Conservation (phyloP, 2,329 filamentous ascomycete genomes). For the Aspergillus pseudoglaucus region DNA sequence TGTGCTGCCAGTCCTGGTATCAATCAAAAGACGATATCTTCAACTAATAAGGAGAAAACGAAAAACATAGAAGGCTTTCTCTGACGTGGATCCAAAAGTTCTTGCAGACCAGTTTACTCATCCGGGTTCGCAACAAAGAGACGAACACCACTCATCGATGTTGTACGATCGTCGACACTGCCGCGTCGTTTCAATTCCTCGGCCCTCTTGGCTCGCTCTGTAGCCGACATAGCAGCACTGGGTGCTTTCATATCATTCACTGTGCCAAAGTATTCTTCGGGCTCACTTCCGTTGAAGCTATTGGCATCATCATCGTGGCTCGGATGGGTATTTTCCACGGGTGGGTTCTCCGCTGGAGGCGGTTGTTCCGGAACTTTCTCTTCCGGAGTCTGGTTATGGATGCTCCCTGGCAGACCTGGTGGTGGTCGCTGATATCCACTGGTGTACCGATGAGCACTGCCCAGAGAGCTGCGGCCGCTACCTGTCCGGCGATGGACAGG, state of each 20-base stretch:
- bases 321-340: conserved; percentile 21
- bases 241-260: conserved; percentile 46
- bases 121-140: conserved; percentile 46
- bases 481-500: conserved; percentile 48
- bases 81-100: neutral
- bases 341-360: conserved; percentile 16
- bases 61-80: neutral
- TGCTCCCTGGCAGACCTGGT: conserved; percentile 42
- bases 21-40: neutral
- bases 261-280: conserved; percentile 50
- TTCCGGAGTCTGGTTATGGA: conserved; percentile 46
- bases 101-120: neutral
- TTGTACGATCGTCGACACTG: conserved; percentile 44
- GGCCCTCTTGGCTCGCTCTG: conserved; percentile 34
- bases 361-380: conserved; percentile 36
- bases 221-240: conserved; percentile 31
- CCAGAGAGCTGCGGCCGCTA: conserved; percentile 54
- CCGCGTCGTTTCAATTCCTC: conserved; percentile 42
- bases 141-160: conserved; percentile 41
- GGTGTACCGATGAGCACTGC: conserved; percentile 38
- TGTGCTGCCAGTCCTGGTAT: neutral
- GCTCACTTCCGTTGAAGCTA: conserved; percentile 29
- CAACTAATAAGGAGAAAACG: no score
- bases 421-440: conserved; percentile 40
- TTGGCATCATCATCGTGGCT: conserved; percentile 24